phyloP scores from a whole-genome alignment of 371 early-diverging fungal genomes.

The Apophysomyces variabilis region DNA sequence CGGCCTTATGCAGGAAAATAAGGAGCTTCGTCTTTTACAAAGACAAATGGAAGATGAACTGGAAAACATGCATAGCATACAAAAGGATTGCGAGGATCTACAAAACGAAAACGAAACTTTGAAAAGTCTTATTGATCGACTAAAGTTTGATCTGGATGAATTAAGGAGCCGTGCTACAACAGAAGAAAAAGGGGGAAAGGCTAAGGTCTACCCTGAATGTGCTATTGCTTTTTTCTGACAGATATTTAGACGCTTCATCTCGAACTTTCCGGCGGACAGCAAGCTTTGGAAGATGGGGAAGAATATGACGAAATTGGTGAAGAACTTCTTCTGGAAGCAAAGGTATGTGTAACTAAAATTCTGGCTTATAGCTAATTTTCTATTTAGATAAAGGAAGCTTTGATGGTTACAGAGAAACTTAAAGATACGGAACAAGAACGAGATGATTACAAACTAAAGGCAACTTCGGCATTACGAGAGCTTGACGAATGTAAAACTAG shows the following conservation, averaged over 20 bases:
- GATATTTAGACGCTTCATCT: neutral
- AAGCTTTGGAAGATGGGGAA: neutral
- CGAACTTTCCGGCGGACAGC: neutral
- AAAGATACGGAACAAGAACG: conserved; percentile 3
- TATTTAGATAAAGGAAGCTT: neutral
- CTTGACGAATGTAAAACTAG: conserved; percentile 4
- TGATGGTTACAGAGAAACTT: conserved; percentile 1
- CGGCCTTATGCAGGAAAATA: conserved; percentile 10
- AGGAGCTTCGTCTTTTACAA: conserved; percentile 13
- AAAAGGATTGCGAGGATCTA: conserved; percentile 12
- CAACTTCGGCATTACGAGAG: neutral
- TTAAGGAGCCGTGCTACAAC: conserved; percentile 15
- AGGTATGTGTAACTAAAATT: neutral
- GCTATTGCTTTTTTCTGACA: neutral
- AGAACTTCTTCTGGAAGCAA: neutral
- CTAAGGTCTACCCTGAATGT: neutral
- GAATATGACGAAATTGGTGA: neutral
- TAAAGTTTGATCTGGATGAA: conserved; percentile 38
- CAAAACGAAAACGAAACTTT: conserved; percentile 22
- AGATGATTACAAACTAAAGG: neutral
- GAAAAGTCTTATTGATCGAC: conserved; percentile 29
- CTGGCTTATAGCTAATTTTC: neutral
- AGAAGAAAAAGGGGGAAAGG: neutral
- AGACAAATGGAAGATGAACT: conserved; percentile 12
- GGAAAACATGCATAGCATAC: neutral